phyloP scores from a whole-genome alignment of 768 basidiomycete genomes.

The Ramaria rubella region DNA sequence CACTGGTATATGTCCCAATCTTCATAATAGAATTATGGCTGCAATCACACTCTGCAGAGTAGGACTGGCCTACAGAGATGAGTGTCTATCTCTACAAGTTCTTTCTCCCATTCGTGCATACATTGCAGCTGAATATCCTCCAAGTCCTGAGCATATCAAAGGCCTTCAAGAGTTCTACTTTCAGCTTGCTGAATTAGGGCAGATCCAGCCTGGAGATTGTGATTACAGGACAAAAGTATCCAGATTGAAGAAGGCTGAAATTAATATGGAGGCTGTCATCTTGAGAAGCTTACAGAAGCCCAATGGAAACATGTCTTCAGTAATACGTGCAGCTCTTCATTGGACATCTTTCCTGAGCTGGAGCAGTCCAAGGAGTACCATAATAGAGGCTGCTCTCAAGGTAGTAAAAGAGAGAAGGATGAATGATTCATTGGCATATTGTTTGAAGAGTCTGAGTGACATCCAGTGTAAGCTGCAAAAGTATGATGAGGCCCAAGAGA shows the following conservation, averaged over 20 bases:
- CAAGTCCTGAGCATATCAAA: not conserved
- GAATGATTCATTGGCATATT: not conserved
- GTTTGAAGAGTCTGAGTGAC: not conserved
- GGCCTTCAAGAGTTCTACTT: not conserved
- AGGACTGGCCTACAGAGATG: not conserved
- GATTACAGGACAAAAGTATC: not conserved
- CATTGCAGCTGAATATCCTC: not conserved
- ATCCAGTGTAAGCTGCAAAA: not conserved
- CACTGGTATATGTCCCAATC: not conserved
- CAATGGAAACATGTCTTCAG: not conserved
- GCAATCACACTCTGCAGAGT: not conserved
- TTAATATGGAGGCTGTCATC: not conserved
- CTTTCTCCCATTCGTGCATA: not conserved
- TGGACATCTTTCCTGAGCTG: not conserved
- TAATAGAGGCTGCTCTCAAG: not conserved
- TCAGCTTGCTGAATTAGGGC: not conserved
- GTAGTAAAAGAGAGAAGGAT: not conserved
- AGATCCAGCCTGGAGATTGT: not conserved
- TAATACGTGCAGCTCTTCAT: not conserved
- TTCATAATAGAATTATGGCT: not conserved
- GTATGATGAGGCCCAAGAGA: not conserved
- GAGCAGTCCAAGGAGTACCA: not conserved
- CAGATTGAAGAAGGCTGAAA: not conserved
- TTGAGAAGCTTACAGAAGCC: too few species aligned
- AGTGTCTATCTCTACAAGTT: not conserved